Conservation (phyloP, 139 green algal genomes). For the Trebouxia sp. region DNA sequence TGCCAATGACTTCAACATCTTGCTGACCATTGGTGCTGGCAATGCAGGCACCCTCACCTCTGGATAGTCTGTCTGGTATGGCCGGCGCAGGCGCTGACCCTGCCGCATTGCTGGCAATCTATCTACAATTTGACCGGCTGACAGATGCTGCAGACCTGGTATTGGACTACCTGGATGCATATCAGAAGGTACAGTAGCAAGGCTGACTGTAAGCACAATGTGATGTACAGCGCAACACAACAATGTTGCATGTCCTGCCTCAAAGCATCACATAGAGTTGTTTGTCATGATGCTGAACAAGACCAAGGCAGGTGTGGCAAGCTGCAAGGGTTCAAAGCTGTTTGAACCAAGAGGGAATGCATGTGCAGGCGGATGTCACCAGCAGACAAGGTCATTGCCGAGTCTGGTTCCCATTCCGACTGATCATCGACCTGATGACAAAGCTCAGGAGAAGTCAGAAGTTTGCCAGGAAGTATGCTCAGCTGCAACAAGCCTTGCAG, state of each 20-base stretch:
- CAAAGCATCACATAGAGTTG: no score
- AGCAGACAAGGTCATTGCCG: background rate
- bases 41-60: background rate
- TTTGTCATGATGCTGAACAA: no score
- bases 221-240: no score
- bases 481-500: background rate
- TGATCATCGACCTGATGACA: background rate
- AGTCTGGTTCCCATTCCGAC: background rate
- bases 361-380: background rate
- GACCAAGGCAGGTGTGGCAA: no score
- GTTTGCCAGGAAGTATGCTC: background rate
- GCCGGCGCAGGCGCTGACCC: slow-evolving; percentile 33
- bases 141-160: slow-evolving; percentile 44
- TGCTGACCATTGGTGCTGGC: no score
- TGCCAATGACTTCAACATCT: no score
- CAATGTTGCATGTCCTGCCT: no score
- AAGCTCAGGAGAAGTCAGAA: background rate
- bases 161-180: background rate
- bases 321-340: no score
- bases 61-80: slow-evolving; percentile 19
- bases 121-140: slow-evolving; percentile 42
- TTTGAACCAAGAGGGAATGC: background rate
- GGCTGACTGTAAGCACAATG: no score
- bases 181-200: slow-evolving; percentile 24
- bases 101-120: slow-evolving; percentile 42